Evolutionary conservation across 306 rosid genomes (phyloP).

Genomic region (Sicyos baderoa): DNA sequence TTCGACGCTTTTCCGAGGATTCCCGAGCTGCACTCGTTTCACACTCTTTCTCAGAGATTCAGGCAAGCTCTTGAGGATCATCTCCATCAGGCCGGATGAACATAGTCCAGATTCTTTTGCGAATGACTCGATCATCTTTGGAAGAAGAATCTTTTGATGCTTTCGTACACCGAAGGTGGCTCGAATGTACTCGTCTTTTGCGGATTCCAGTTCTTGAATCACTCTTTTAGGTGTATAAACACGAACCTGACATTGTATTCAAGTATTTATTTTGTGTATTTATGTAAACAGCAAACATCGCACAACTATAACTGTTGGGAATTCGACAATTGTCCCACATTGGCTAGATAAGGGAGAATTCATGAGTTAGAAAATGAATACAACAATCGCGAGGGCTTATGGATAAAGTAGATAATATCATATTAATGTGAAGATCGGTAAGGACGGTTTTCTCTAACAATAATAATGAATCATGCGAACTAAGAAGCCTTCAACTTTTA

Average conservation of each 20-base stretch:
- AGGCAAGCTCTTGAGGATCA: slow-evolving; percentile 64
- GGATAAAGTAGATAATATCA: no score
- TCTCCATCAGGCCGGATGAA: slow-evolving; percentile 50
- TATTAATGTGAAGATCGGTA: no score
- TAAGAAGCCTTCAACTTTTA: no score
- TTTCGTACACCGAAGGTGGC: slow-evolving; percentile 70
- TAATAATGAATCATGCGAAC: no score
- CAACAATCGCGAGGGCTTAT: no score
- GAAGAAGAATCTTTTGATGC: slow-evolving; percentile 61
- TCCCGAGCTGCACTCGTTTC: slow-evolving; percentile 43
- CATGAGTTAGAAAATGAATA: no score
- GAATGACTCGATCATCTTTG: slow-evolving; percentile 72
- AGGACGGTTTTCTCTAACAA: no score
- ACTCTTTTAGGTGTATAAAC: slow-evolving; percentile 32
- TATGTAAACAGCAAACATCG: background rate
- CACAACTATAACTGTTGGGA: no score
- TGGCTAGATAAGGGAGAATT: no score
- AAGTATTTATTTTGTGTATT: background rate
- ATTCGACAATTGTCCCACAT: no score
- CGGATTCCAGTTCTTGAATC: slow-evolving; percentile 20
- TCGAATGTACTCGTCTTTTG: slow-evolving; percentile 18
- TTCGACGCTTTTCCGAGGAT: slow-evolving; percentile 63
- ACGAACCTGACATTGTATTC: slow-evolving; percentile 41
- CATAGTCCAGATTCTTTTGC: slow-evolving; percentile 61
- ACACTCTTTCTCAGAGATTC: slow-evolving; percentile 62